Evolutionary conservation across 129 eudicot species (phyloP), one percentile per base, ranked within the genome.

Genomic region (Pseudognaphalium luteoalbum): DNA sequence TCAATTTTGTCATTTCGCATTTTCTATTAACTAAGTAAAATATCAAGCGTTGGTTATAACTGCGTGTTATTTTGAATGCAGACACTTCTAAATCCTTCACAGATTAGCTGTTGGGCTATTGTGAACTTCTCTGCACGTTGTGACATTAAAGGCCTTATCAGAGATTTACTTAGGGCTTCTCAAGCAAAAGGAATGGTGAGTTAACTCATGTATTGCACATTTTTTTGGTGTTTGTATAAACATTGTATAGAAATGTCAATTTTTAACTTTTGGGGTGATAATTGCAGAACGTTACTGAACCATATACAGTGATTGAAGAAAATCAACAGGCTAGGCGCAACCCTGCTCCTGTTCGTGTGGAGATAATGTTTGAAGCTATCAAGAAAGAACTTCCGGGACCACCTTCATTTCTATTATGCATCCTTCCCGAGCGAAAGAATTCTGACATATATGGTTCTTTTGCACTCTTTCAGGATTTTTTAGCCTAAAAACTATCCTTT

Each of bases 91-190:
- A 91, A 92, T n/a, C 96, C 97, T 1, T 34, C 81, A 1, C 59
- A 34, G 71, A 69, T 92, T 32, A 81, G 69, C 0, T 70, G 81
- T 2, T 92, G 97, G 97, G 91, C 85, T 5, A 66, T 92, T 19
- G 96, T 87, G 33, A 92, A 92, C 86, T 92, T 92, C 70, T 92
- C 97, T 37, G 90, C 97, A n/a, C 85, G 91, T 4, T 86, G 96
- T 51, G 91, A 92, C 68, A 47, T 63, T 1, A 78, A 76, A 14
- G 29, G 56, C 32, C 82, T 89, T 4, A 17, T 66, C 12, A 58
- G 76, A n/a, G 91, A 87, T 73, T 74, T 92, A 21, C 77, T 61
- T 3, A 84, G 80, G 72, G 70, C 85, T 47, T 85, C 86, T n/a
- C 77, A 80, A 17, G 78, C 83, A 19, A 92, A 89, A 57, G 97